A percentile compares a stretch with the other conserved stretches of the same genome.
Evolutionary conservation across 2,329 filamentous ascomycete genomes (phyloP).

Genomic region (Ambrosiella beaveri): DNA sequence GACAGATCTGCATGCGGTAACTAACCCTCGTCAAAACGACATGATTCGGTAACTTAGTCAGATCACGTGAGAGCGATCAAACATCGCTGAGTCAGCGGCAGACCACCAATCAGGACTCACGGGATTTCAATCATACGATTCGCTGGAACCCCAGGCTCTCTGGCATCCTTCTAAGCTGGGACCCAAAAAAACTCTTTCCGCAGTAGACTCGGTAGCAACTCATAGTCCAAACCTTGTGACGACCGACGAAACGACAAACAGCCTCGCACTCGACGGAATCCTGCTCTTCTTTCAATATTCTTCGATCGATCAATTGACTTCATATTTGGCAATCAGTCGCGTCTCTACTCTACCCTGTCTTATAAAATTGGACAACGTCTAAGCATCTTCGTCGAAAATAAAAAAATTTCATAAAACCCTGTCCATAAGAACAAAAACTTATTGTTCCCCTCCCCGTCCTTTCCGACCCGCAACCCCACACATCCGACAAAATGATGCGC

Average conservation of each 20-base stretch:
- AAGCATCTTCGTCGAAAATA: not conserved
- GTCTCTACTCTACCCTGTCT: slow-evolving; percentile 7
- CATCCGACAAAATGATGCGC: slow-evolving; percentile 33
- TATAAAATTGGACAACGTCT: not conserved
- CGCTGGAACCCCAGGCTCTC: not conserved
- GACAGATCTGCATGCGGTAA: not conserved
- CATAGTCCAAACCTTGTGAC: not conserved
- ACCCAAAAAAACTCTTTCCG: slow-evolving; percentile 7
- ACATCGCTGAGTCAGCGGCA: slow-evolving; percentile 8
- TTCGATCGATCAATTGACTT: not conserved
- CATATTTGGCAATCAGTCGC: slow-evolving; percentile 4
- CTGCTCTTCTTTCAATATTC: not conserved
- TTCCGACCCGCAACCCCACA: not conserved
- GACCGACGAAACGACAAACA: not conserved
- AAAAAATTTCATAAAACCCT: not conserved
- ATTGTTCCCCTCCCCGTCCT: not conserved
- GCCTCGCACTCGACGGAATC: not conserved
- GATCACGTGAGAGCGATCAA: slow-evolving; percentile 8
- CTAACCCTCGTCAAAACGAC: too few species aligned
- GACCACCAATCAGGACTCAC: slow-evolving; percentile 9
- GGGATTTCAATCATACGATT: slow-evolving; percentile 13
- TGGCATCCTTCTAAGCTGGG: not conserved
- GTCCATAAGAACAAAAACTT: not conserved
- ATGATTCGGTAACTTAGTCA: too few species aligned
- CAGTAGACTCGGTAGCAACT: slow-evolving; percentile 3